Evolutionary conservation across 1,284 basidiomycete species (phyloP), one percentile per base, ranked within the genome.

Genomic region (Ganoderma lingzhi): DNA sequence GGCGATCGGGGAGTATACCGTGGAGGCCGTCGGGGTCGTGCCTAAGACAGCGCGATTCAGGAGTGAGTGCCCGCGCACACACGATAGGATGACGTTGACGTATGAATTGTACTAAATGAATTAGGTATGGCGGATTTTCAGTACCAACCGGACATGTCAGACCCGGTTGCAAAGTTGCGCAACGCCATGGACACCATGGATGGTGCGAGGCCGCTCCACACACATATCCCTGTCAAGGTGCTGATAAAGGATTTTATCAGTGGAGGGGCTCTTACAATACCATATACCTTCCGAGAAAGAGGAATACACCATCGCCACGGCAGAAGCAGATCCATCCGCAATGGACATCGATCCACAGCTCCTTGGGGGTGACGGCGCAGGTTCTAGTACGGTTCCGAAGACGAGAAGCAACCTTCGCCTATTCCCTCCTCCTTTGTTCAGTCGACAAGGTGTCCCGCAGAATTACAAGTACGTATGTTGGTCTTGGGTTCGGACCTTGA

Each of bases 51-150:
- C 93, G 48, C 87, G 97, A 55, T 99, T 99, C 82, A 88, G 96
- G 81, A 92, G 96, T 96, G 76, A 81, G 92, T 82, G 59, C 39
- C 15, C 14, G 67, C 30, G 41, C 17, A 23, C 53, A 17, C 30
- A 35, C 17, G 30, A 37, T 30, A 28, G 19, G 51, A 5, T 2
- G n/a, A 51, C 61, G 61, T 12, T 3, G 35, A 59, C 44, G 62
- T 51, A 56, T 48, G 41, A 42, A 14, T 44, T 67, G 42, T 35
- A 62, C 44, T 70, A 60, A 66, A 51, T 42, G 61, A 66, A 51
- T 42, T 65, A 98, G 96, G 90, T 70, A 95, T 97, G 93, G 94
- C 91, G 55, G 96, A 98, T 78, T 97, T 90, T 77, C 96, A 97
- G 80, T 97, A 90, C 80, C 88, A 91, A 67, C 94, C 95, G 1